phyloP scores from a whole-genome alignment of 495 filamentous ascomycete species.

The Podospora fimiseda region DNA sequence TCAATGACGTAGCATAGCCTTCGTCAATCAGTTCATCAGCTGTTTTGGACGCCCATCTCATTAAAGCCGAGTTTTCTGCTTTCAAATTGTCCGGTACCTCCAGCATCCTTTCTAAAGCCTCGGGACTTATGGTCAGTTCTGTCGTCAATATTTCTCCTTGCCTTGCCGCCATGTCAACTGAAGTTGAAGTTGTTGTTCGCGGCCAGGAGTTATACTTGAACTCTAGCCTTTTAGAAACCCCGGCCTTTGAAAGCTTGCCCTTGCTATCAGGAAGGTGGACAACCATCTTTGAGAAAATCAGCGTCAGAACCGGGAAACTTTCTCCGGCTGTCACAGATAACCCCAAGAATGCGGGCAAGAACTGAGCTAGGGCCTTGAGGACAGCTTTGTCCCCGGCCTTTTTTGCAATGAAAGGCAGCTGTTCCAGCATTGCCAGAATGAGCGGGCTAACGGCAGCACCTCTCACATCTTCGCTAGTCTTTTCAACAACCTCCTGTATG shows the following conservation, averaged over 20 bases:
- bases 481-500: slow-evolving; percentile 17
- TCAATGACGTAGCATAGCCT: slow-evolving; percentile 57
- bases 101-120: slow-evolving; percentile 28
- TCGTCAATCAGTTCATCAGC: slow-evolving; percentile 68
- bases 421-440: slow-evolving; percentile 60
- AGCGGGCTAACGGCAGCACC: slow-evolving; percentile 41
- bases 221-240: slow-evolving; percentile 2
- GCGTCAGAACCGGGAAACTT: slow-evolving; percentile 34
- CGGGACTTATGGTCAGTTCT: slow-evolving; percentile 7
- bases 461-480: slow-evolving; percentile 2
- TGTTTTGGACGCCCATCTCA: slow-evolving; percentile 68
- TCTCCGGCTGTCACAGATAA: slow-evolving; percentile 32
- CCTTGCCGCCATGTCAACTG: too few species aligned
- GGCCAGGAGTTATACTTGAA: slow-evolving; percentile 18
- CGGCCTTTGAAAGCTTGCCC: slow-evolving; percentile 14
- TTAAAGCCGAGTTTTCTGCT: slow-evolving; percentile 53
- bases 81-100: slow-evolving; percentile 27
- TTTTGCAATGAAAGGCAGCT: slow-evolving; percentile 66
- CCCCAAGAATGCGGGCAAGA: slow-evolving; percentile 54
- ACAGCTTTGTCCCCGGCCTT: slow-evolving; percentile 37
- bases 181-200: not conserved
- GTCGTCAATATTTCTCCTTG: not conserved
- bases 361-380: slow-evolving; percentile 42
- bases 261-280: slow-evolving; percentile 14
- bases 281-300: slow-evolving; percentile 25